Base-by-base conservation (phyloP, 768 basidiomycete species). In the Amanita brunnescens region DNA sequence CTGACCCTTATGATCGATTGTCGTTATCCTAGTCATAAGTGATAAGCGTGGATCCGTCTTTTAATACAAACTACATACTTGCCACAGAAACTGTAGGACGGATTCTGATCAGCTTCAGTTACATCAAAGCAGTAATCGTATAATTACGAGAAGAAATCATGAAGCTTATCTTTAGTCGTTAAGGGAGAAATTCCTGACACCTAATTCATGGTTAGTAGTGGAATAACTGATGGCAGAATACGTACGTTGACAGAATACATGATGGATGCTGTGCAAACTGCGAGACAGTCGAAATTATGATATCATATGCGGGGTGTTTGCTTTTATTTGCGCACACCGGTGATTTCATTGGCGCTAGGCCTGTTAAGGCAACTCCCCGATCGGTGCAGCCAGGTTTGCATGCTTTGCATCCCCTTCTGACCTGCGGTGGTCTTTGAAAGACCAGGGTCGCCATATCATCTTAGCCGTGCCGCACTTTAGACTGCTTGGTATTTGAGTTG, bases 131-230 rank as follows among this genome's bases (percentile, higher is more conserved):
- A n/a, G n/a, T n/a, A 47, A 49, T n/a, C 47, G 35, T 14, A 50
- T 38, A 66, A 80, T 40, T 72, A 88, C 87, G 81, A 76, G 72
- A 92, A 91, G 69, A 87, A 91, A 55, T 92, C 84, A 57, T 79
- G 69, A 49, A 97, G 74, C 53, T 87, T 79, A 16, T 71, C 62
- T 61, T 87, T 70, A 20, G 78, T 81, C 10, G 89, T 92, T 35
- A 69, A 66, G 1, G 82, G 64, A 5, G 86, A 68, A 61, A 96
- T 78, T 44, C 77, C 78, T 16, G 85, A 75, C 46, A 95, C 90
- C 87, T 91, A 21, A 12, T 12, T 6, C n/a, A 14, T 13, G 41
- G 2, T 39, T 7, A 24, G 26, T n/a, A n/a, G 33, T 21, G 14
- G 40, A 34, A 12, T 16, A 8, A 13, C 8, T n/a, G 32, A 6